phyloP scores from a whole-genome alignment of 2,329 filamentous ascomycete genomes.

The Thielaviopsis populi region DNA sequence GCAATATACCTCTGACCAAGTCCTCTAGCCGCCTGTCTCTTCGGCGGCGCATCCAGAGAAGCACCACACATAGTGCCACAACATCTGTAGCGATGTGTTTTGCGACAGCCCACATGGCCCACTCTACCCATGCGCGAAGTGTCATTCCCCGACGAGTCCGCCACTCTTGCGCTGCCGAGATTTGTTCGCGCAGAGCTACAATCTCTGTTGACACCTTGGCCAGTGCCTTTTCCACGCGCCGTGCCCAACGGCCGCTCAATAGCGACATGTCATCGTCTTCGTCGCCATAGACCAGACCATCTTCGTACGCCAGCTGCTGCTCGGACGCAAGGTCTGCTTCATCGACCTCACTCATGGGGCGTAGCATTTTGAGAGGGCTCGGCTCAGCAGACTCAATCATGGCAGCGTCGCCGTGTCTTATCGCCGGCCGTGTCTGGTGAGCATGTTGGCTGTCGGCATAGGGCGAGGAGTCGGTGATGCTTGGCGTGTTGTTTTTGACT shows the following conservation, averaged over 20 bases:
- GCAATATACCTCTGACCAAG: conserved; percentile 50
- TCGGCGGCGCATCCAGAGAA: conserved; percentile 57
- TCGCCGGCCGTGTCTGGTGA: conserved; percentile 25
- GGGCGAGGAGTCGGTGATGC: conserved; percentile 44
- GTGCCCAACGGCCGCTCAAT: conserved; percentile 44
- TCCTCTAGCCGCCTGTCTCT: conserved; percentile 60
- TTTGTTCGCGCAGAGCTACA: conserved; percentile 79
- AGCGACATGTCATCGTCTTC: conserved; percentile 12
- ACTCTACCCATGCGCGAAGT: conserved; percentile 53
- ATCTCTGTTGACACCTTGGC: conserved; percentile 86
- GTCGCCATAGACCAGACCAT: conserved; percentile 31
- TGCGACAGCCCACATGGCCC: conserved; percentile 51
- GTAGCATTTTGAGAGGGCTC: conserved; percentile 52
- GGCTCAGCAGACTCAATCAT: conserved; percentile 33
- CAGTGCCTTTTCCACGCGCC: conserved; percentile 68
- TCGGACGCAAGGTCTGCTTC: conserved; percentile 45
- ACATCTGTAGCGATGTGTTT: conserved; percentile 65
- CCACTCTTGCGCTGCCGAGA: conserved; percentile 61
- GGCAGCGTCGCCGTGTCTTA: conserved; percentile 25
- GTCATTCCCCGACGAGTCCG: conserved; percentile 49
- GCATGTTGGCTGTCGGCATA: conserved; percentile 27
- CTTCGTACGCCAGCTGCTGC: conserved; percentile 30
- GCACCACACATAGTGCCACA: conserved; percentile 46
- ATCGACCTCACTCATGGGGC: conserved; percentile 74
- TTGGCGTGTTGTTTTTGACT: conserved; percentile 71